Conservation (phyloP, 345 rosid genomes). For the Combretum micranthum region DNA sequence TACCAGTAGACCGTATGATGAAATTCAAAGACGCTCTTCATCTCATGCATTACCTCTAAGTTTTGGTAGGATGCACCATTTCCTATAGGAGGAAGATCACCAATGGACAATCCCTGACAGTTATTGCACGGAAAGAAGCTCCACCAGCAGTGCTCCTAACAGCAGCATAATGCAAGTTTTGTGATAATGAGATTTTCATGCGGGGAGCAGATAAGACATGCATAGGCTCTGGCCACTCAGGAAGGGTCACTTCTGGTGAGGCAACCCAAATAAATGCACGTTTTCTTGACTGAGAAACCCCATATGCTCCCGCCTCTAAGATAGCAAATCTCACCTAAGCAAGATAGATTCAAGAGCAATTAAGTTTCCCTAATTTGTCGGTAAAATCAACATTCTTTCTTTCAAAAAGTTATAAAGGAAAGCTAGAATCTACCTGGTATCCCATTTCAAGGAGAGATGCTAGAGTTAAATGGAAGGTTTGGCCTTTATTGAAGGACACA, state of each 20-base stretch:
- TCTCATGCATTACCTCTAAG: slow-evolving; percentile 32
- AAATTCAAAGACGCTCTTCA: not conserved
- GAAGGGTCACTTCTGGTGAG: slow-evolving; percentile 71
- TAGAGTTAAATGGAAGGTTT: slow-evolving; percentile 70
- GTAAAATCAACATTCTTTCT: not conserved
- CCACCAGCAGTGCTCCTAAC: slow-evolving; percentile 65
- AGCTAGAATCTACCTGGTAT: slow-evolving; percentile 29
- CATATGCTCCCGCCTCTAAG: slow-evolving; percentile 89
- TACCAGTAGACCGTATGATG: too few relatives aligned
- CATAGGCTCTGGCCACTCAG: slow-evolving; percentile 99
- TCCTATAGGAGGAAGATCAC: slow-evolving; percentile 68
- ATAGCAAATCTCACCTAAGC: slow-evolving; percentile 86
- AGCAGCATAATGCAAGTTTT: slow-evolving; percentile 53
- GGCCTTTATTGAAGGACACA: slow-evolving; percentile 76
- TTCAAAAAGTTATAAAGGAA: not conserved
- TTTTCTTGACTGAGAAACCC: slow-evolving; percentile 84
- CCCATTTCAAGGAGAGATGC: slow-evolving; percentile 63
- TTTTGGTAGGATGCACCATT: slow-evolving; percentile 54
- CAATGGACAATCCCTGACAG: slow-evolving; percentile 89
- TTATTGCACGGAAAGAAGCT: slow-evolving; percentile 86
- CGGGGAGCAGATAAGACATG: slow-evolving; percentile 66
- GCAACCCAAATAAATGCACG: slow-evolving; percentile 95
- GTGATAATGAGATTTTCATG: slow-evolving; percentile 47
- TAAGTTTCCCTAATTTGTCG: too few relatives aligned
- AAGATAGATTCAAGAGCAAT: not conserved